Conservation (phyloP, 192 early-diverging fungal species). For the Umbelopsis sp. region DNA sequence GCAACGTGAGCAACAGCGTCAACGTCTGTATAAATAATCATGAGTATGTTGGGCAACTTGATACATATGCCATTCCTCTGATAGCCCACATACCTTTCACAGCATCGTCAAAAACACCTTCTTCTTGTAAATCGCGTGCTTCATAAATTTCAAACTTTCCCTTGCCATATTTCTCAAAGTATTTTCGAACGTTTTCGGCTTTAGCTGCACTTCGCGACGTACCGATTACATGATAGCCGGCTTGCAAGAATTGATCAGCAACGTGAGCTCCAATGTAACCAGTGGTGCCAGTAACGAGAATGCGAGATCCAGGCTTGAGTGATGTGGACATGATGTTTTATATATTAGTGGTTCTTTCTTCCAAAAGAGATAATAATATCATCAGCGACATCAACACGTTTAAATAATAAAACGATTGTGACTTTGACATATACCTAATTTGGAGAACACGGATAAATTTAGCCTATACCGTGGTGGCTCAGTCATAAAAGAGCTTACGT, state of each 20-base stretch:
- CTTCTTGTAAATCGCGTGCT: slow-evolving; percentile 37
- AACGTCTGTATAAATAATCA: slow-evolving; percentile 10
- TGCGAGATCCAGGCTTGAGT: no score
- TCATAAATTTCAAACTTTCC: slow-evolving; percentile 29
- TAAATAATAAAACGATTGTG: no score
- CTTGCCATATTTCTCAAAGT: background rate
- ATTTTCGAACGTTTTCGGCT: background rate
- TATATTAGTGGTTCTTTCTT: no score
- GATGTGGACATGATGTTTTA: no score
- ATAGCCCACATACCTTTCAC: slow-evolving; percentile 33
- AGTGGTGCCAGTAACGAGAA: background rate
- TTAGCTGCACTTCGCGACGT: slow-evolving; percentile 43
- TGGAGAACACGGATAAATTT: no score
- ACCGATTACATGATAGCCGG: slow-evolving; percentile 43
- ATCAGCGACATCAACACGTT: no score
- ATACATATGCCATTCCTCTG: background rate
- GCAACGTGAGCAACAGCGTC: slow-evolving; percentile 47
- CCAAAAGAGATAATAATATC: no score
- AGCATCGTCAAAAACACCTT: slow-evolving; percentile 46
- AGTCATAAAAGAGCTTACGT: no score
- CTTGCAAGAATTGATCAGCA: slow-evolving; percentile 44
- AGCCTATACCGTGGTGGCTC: no score
- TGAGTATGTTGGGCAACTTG: background rate
- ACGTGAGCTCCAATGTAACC: slow-evolving; percentile 49
- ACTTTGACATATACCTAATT: no score